These are phyloP conservation scores for Leccinum fibrillosum DNA, from an alignment of 768 basidiomycete species.

Conservation along the genomic window DNA sequence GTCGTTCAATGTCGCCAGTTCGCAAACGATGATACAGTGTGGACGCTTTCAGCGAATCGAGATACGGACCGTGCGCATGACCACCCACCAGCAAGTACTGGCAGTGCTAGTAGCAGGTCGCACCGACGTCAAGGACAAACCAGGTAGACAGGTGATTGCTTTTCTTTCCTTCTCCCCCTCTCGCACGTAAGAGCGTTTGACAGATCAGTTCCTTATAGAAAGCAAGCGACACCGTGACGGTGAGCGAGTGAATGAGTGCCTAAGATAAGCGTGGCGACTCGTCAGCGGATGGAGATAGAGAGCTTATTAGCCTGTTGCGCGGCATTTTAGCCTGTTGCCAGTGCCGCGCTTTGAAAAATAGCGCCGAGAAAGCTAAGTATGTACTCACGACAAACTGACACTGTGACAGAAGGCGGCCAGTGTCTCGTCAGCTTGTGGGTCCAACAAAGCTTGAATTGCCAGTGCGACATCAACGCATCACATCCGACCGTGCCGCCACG, in stretches of 20 bases:
- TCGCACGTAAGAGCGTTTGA: background rate
- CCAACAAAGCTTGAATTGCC: background rate
- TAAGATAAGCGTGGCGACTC: background rate
- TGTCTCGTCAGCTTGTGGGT: background rate
- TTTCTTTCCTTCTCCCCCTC: background rate
- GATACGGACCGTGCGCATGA: background rate
- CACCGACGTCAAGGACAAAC: background rate
- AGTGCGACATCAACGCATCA: background rate
- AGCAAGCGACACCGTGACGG: background rate
- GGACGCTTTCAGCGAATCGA: background rate
- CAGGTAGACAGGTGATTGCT: background rate
- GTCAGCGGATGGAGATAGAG: background rate
- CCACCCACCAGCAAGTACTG: background rate
- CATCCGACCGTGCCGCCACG: background rate
- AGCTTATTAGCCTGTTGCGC: background rate
- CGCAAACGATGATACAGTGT: background rate
- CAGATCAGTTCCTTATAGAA: background rate
- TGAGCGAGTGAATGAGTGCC: background rate
- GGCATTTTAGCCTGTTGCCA: background rate
- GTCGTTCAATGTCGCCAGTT: background rate
- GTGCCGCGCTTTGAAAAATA: background rate
- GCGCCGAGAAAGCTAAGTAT: background rate
- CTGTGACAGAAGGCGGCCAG: background rate
- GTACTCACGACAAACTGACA: background rate
- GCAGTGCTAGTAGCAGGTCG: background rate